phyloP scores from a whole-genome alignment of 2,329 filamentous ascomycete genomes.

The Talaromyces sp. region DNA sequence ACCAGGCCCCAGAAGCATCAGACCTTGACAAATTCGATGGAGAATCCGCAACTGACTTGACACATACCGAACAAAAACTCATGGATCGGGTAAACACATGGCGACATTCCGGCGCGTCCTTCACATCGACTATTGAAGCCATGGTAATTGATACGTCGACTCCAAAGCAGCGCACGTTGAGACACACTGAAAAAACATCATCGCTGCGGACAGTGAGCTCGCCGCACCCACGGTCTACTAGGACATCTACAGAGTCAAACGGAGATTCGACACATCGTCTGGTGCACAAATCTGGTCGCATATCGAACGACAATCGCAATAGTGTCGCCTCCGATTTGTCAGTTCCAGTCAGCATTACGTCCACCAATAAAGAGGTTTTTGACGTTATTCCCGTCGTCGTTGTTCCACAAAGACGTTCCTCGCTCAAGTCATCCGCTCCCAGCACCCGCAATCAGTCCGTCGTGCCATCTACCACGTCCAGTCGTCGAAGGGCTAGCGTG shows the following conservation, averaged over 20 bases:
- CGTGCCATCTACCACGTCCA: constrained; percentile 38
- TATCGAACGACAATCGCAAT: constrained; percentile 46
- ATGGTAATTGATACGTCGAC: constrained; percentile 52
- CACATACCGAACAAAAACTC: constrained; percentile 28
- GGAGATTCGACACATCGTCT: constrained; percentile 47
- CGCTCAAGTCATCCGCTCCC: constrained; percentile 38
- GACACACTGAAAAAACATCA: constrained; percentile 53
- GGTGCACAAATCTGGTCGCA: constrained; percentile 49
- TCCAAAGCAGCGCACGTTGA: constrained; percentile 44
- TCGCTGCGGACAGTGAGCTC: constrained; percentile 50
- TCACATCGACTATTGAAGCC: constrained; percentile 54
- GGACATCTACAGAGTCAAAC: constrained; percentile 43
- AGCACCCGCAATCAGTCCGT: constrained; percentile 38
- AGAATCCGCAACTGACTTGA: constrained; percentile 49
- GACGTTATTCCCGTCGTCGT: constrained; percentile 48
- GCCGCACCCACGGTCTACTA: constrained; percentile 43
- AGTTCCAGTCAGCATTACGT: constrained; percentile 23
- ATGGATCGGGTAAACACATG: constrained; percentile 30
- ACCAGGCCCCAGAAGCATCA: neutral
- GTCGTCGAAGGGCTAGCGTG: constrained; percentile 34
- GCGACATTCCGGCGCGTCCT: constrained; percentile 51
- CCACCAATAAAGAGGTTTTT: constrained; percentile 23
- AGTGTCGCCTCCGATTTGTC: constrained; percentile 44
- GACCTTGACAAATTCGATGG: constrained; percentile 46
- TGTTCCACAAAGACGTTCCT: constrained; percentile 46